Conservation (phyloP, 164 flowering plant genomes). For the Tetracentron sinense region DNA sequence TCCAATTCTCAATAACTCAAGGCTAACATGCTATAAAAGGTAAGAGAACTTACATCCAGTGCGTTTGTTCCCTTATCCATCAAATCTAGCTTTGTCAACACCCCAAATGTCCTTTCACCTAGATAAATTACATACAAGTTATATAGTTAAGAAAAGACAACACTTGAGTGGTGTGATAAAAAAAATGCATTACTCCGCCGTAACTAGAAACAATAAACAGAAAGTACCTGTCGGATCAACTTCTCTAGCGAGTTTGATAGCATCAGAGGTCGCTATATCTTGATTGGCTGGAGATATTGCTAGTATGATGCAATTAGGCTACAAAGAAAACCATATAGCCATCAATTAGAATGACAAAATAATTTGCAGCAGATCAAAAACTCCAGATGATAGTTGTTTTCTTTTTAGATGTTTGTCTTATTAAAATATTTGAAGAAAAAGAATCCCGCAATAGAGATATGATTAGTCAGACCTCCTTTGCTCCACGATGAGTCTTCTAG, state of each 20-base stretch:
- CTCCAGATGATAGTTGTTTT: too few relatives aligned
- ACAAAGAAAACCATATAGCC: slow-evolving; percentile 18
- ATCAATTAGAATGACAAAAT: slow-evolving; percentile 4
- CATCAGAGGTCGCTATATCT: slow-evolving; percentile 95
- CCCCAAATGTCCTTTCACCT: slow-evolving; percentile 93
- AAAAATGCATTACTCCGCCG: background rate
- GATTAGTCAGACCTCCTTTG: too few relatives aligned
- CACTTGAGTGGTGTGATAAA: background rate
- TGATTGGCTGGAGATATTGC: slow-evolving; percentile 95
- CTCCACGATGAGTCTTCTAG: too few relatives aligned
- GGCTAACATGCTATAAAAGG: background rate
- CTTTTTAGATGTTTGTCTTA: too few relatives aligned
- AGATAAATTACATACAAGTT: background rate
- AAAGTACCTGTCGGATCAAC: slow-evolving; percentile 78
- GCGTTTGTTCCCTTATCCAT: too few relatives aligned
- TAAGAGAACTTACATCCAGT: slow-evolving; percentile 51
- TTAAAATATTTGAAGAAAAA: too few relatives aligned
- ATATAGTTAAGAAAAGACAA: background rate
- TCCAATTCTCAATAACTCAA: too few relatives aligned
- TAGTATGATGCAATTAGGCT: slow-evolving; percentile 83
- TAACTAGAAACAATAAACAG: slow-evolving; percentile 2
- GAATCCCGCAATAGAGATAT: too few relatives aligned
- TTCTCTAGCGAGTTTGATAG: slow-evolving; percentile 84
- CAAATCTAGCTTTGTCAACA: slow-evolving; percentile 79
- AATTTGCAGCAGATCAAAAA: background rate